These are phyloP conservation scores for Drosera spatulata DNA, from an alignment of 179 eudicot species.

Conservation along the genomic window DNA sequence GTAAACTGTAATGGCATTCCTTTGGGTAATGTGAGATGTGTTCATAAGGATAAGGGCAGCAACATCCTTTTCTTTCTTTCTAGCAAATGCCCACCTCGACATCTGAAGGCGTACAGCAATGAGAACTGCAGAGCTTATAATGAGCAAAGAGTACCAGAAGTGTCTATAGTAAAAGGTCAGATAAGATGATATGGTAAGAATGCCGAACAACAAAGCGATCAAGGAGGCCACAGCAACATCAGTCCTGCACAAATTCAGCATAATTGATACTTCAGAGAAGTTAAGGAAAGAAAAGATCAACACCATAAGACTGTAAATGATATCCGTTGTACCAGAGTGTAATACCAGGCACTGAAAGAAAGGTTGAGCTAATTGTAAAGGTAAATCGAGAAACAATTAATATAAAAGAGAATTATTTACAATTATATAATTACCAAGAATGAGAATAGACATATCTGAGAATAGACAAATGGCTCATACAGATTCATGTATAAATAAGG, in stretches of 20 bases:
- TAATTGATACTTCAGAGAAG: background rate
- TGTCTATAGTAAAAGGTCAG: background rate
- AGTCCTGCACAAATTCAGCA: background rate
- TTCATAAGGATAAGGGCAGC: background rate
- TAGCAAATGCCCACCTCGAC: slow-evolving; percentile 1
- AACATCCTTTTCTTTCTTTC: background rate
- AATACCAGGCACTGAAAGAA: too few relatives aligned
- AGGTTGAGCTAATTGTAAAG: too few relatives aligned
- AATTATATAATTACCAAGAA: too few relatives aligned
- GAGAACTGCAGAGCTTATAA: background rate
- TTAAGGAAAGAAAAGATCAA: too few relatives aligned
- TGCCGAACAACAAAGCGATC: background rate
- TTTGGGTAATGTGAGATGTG: background rate
- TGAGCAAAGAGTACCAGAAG: background rate
- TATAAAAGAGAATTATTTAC: too few relatives aligned
- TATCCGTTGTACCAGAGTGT: too few relatives aligned
- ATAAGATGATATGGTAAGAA: background rate
- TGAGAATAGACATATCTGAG: too few relatives aligned
- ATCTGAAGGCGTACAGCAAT: background rate
- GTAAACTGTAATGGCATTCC: background rate
- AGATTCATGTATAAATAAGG: too few relatives aligned
- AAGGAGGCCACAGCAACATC: background rate
- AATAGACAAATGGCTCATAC: too few relatives aligned
- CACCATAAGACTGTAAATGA: too few relatives aligned
- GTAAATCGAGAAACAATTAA: too few relatives aligned